Evolutionary conservation across 352 stramenopile species (phyloP).

Genomic region (Phytophthora tentaculata): DNA sequence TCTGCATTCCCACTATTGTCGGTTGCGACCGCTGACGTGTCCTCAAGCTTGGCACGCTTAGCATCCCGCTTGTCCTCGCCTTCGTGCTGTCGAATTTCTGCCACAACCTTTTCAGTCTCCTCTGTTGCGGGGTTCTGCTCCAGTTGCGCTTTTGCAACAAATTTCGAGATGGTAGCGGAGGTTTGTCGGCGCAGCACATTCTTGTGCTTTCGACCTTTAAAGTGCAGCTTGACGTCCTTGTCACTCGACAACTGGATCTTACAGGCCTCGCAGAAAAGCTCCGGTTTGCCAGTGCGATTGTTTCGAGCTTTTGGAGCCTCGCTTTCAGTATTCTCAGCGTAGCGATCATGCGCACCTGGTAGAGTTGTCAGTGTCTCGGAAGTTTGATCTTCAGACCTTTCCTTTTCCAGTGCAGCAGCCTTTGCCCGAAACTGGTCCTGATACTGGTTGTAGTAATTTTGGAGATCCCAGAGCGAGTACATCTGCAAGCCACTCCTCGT

Average conservation of each 20-base stretch:
- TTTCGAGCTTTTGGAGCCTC: slow-evolving; percentile 26
- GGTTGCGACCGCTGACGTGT: too few relatives aligned
- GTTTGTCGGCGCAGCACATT: slow-evolving; percentile 64
- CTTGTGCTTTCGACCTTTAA: slow-evolving; percentile 87
- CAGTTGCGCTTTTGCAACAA: slow-evolving; percentile 39
- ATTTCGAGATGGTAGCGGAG: slow-evolving; percentile 60
- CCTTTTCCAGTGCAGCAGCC: slow-evolving; percentile 38
- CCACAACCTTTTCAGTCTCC: slow-evolving; percentile 5
- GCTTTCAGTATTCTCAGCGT: slow-evolving; percentile 20
- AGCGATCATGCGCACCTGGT: slow-evolving; percentile 45
- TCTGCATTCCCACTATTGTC: slow-evolving; percentile 3
- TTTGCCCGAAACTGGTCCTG: slow-evolving; percentile 59
- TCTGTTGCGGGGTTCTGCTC: slow-evolving; percentile 8
- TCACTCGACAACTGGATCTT: slow-evolving; percentile 77
- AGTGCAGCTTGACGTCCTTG: slow-evolving; percentile 75
- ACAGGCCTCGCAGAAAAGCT: slow-evolving; percentile 77
- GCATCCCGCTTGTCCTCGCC: slow-evolving; percentile 23
- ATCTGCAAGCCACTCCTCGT: slow-evolving; percentile 75
- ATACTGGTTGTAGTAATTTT: slow-evolving; percentile 61
- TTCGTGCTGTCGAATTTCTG: slow-evolving; percentile 23
- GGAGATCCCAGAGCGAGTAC: slow-evolving; percentile 75
- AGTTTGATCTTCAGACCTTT: slow-evolving; percentile 10
- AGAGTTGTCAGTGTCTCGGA: slow-evolving; percentile 39
- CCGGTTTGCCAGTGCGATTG: slow-evolving; percentile 33
- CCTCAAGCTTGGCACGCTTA: slow-evolving; percentile 36